phyloP scores from a whole-genome alignment of 2,329 filamentous ascomycete species.

The Trichoderma sp. region DNA sequence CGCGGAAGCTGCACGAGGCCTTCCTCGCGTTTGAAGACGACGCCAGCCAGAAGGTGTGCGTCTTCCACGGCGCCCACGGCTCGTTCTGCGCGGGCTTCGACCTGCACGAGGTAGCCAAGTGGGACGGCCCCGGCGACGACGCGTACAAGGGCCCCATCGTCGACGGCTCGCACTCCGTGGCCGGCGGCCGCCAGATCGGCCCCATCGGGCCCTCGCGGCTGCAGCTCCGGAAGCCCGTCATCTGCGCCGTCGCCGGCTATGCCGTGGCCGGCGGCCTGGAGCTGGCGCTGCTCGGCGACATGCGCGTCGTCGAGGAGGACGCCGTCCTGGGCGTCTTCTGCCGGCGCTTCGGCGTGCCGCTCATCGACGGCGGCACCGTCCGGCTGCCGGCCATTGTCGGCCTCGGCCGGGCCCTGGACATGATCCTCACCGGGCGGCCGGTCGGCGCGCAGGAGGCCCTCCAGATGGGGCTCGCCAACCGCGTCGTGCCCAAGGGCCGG shows the following conservation, averaged over 20 bases:
- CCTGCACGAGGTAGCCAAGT: constrained; percentile 48
- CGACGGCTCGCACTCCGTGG: background rate
- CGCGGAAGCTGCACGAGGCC: constrained; percentile 49
- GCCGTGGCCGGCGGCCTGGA: constrained; percentile 59
- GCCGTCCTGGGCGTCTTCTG: constrained; percentile 60
- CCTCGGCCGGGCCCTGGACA: constrained; percentile 56
- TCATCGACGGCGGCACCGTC: constrained; percentile 52
- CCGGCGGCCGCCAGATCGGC: constrained; percentile 35
- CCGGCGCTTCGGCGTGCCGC: constrained; percentile 45
- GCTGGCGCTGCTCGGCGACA: constrained; percentile 54
- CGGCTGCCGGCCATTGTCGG: constrained; percentile 55
- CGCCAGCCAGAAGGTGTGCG: constrained; percentile 52
- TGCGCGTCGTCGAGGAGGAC: constrained; percentile 56
- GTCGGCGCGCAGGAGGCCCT: constrained; percentile 54
- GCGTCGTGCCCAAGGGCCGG: constrained; percentile 54
- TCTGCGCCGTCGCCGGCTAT: constrained; percentile 54
- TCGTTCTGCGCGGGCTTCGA: constrained; percentile 59
- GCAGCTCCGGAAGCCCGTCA: constrained; percentile 53
- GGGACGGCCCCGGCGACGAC: constrained; percentile 12
- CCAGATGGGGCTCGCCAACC: constrained; percentile 54
- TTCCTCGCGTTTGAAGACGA: constrained; percentile 55
- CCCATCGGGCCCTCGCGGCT: constrained; percentile 58
- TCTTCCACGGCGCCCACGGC: constrained; percentile 50
- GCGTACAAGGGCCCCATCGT: constrained; percentile 28
- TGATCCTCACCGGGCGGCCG: constrained; percentile 57